Conservation (phyloP, 1,284 basidiomycete species). For the Farysia itapuensis region DNA sequence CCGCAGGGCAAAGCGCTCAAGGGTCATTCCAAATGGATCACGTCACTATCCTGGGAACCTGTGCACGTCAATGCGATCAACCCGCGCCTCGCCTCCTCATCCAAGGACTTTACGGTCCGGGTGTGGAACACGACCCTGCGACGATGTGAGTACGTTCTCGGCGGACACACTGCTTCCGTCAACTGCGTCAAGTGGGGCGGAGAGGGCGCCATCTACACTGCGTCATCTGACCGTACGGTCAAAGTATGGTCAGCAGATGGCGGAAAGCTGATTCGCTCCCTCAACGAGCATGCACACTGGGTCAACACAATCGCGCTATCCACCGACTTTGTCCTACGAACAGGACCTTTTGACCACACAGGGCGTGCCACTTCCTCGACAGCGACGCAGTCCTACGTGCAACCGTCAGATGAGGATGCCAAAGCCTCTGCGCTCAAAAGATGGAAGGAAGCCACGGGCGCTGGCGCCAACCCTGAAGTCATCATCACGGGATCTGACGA, state of each 20-base stretch:
- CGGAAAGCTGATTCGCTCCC: constrained; percentile 67
- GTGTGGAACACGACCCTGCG: constrained; percentile 82
- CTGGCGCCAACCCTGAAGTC: constrained; percentile 68
- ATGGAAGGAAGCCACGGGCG: constrained; percentile 76
- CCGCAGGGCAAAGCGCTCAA: constrained; percentile 61
- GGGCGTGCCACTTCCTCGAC: constrained; percentile 15
- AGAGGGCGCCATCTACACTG: constrained; percentile 71
- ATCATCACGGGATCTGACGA: constrained; percentile 86
- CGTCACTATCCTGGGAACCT: constrained; percentile 93
- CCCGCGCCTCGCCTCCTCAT: constrained; percentile 82
- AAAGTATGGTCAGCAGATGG: constrained; percentile 86
- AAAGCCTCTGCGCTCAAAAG: constrained; percentile 60
- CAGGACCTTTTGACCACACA: constrained; percentile 90
- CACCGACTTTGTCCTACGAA: constrained; percentile 90
- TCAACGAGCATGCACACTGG: constrained; percentile 98
- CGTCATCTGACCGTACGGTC: constrained; percentile 88
- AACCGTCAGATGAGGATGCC: constrained; percentile 13
- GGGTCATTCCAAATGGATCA: constrained; percentile 96
- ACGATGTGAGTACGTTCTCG: constrained; percentile 78
- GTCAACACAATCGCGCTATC: constrained; percentile 94
- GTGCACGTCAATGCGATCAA: constrained; percentile 66
- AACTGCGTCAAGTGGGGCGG: constrained; percentile 95
- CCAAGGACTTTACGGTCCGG: constrained; percentile 92
- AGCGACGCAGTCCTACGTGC: constrained; percentile 14
- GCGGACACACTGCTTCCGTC: constrained; percentile 89